A percentile compares a stretch with the other conserved stretches of the same genome.
Evolutionary conservation across 148 eudicot genomes (phyloP).

Genomic region (Persicaria tinctoria): DNA sequence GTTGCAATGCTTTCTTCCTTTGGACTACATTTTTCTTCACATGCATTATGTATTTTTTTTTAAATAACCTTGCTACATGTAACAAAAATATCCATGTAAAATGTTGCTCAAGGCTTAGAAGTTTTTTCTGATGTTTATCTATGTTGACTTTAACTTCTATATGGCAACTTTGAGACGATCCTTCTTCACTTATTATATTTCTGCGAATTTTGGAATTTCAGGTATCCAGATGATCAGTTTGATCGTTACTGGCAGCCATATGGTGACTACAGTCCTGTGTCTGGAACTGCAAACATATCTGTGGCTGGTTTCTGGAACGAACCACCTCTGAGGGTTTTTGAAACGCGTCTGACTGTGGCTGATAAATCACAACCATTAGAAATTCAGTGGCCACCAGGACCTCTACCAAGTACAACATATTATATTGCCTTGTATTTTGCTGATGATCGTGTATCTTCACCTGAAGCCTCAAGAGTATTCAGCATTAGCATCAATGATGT

Average conservation of each 20-base stretch:
- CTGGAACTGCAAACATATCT: conserved; percentile 35
- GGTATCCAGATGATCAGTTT: conserved; percentile 84
- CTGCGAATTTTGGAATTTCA: conserved; percentile 20
- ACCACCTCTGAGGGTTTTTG: conserved; percentile 68
- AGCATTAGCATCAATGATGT: conserved; percentile 60
- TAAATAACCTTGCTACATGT: not conserved
- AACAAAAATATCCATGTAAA: not conserved
- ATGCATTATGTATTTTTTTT: not conserved
- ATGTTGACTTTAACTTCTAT: not conserved
- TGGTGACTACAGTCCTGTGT: conserved; percentile 38
- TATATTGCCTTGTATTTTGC: conserved; percentile 88
- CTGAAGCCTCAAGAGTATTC: conserved; percentile 40
- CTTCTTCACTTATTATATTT: not conserved
- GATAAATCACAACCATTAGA: conserved; percentile 33
- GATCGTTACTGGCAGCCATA: conserved; percentile 91
- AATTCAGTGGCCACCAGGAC: conserved; percentile 66
- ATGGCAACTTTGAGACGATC: not conserved
- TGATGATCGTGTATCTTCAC: conserved; percentile 39
- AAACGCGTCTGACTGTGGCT: conserved; percentile 39
- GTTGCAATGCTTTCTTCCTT: not conserved
- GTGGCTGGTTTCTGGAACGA: conserved; percentile 86
- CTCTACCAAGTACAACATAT: conserved; percentile 53
- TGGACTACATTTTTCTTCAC: not conserved
- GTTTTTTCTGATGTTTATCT: not conserved
- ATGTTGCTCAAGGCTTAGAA: not conserved